Evolutionary conservation across 495 filamentous ascomycete species (phyloP), one percentile per base, ranked within the genome.

Genomic region (Cladorrhinum samala): DNA sequence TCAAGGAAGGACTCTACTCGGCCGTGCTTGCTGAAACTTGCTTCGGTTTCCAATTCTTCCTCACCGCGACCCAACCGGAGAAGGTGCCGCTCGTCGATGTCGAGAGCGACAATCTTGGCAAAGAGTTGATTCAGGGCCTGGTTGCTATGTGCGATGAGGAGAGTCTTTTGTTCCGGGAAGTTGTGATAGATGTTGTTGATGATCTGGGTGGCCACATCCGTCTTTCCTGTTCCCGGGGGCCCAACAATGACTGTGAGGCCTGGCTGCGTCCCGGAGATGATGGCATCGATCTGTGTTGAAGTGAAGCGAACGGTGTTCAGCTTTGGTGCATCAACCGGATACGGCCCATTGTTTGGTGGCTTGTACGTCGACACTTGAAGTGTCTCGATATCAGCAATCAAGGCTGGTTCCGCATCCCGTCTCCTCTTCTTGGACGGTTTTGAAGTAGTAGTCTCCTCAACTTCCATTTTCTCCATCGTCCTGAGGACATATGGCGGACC

Each of bases 171-270:
- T 21, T 79, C 76, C 14, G 94, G 93, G 65, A 95, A 97, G 71
- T 96, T 93, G 73, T 96, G 94, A 67, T 97, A 99, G 49, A 99
- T 87, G 64, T 96, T 96, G 77, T 89, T 95, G 71, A 99, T 97
- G 57, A 97, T 94, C 67, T 99, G 93, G 2, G 92, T 96, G 21
- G 89, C 90, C 50, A 99, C 94, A 69, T 99, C 93, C 23, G 93
- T 99, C 73, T 99, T 99, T 52, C 93, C 93, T 2, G 93, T 99
- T 13, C 93, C 93, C 8, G 93, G 93, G 38, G 93, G 93, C 0
- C 93, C 93, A 51, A 97, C 90, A 54, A 99, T 88, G 56, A 99
- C 81, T 9, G 91, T 96, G 42, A 99, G 78, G 11, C 93, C 93
- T 14, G 93, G 94, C 59, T 99, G 95, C 20, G 86, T 93, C 17